Evolutionary conservation across 2,329 filamentous ascomycete genomes (phyloP).

Genomic region (Fusarium pseudograminearum): DNA sequence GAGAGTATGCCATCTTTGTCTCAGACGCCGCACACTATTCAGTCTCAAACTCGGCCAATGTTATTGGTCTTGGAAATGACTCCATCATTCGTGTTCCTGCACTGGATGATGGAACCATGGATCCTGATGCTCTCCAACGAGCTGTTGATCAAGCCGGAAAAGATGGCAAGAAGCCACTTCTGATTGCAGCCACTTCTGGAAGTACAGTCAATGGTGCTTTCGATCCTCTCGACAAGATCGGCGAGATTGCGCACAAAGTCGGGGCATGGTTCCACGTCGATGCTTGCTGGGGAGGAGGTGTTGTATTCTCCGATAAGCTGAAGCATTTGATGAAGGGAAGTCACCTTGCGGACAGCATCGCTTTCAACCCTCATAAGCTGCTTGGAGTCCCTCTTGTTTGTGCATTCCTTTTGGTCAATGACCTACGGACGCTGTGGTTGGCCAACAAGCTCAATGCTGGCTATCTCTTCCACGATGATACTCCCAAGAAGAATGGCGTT

Average conservation of each 20-base stretch:
- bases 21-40: constrained; percentile 2
- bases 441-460: neutral
- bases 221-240: neutral
- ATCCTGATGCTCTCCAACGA: neutral
- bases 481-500: fast-evolving
- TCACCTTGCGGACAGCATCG: neutral
- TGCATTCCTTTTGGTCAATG: constrained; percentile 1
- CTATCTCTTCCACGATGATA: neutral
- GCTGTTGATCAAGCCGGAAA: neutral
- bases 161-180: neutral
- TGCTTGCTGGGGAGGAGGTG: constrained; percentile 4
- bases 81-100: neutral
- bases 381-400: neutral
- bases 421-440: neutral
- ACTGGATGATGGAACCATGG: neutral
- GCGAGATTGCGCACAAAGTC: neutral
- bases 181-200: constrained; percentile 2
- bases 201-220: constrained; percentile 2
- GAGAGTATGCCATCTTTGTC: neutral
- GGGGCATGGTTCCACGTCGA: neutral
- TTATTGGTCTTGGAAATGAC: neutral
- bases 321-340: neutral
- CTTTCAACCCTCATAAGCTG: neutral
- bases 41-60: neutral
- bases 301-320: neutral